Percentiles rank a stretch among this genome's conserved stretches.
Conservation (phyloP, 2,329 filamentous ascomycete genomes). For the Metarhizium rileyi region DNA sequence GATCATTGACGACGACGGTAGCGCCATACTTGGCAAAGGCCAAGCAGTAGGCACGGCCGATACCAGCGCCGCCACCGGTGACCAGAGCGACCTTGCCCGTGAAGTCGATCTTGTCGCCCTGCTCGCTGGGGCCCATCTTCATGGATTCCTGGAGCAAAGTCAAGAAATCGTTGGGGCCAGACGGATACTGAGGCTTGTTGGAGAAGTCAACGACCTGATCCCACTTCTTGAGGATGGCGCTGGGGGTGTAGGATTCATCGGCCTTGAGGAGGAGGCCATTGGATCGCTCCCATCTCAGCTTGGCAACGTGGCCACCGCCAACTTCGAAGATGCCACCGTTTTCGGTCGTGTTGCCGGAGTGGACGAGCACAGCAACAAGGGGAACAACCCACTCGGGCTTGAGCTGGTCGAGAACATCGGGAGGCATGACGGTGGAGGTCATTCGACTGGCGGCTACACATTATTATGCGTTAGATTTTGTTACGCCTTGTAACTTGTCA, state of each 20-base stretch:
- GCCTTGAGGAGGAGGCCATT: slow-evolving; percentile 82
- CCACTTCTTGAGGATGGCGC: slow-evolving; percentile 85
- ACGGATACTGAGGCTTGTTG: slow-evolving; percentile 60
- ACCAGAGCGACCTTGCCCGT: slow-evolving; percentile 77
- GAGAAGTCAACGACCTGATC: slow-evolving; percentile 79
- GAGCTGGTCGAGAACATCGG: slow-evolving; percentile 76
- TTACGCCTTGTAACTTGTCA: no score
- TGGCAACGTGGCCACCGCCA: slow-evolving; percentile 84
- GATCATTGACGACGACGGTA: slow-evolving; percentile 86
- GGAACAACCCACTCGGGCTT: slow-evolving; percentile 95
- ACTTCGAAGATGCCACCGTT: slow-evolving; percentile 88
- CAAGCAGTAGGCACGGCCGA: slow-evolving; percentile 83
- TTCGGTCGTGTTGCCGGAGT: slow-evolving; percentile 74
- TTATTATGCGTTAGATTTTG: slow-evolving; percentile 6
- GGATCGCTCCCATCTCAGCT: slow-evolving; percentile 90
- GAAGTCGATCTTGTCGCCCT: slow-evolving; percentile 69
- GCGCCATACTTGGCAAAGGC: slow-evolving; percentile 80
- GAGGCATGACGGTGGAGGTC: slow-evolving; percentile 91
- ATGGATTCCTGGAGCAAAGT: slow-evolving; percentile 72
- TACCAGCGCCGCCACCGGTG: slow-evolving; percentile 81
- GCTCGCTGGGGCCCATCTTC: slow-evolving; percentile 63
- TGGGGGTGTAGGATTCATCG: slow-evolving; percentile 79
- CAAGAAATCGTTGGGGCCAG: slow-evolving; percentile 81
- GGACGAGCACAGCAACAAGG: slow-evolving; percentile 77
- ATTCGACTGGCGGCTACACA: slow-evolving; percentile 76